Evolutionary conservation across 768 basidiomycete genomes (phyloP), one percentile per base, ranked within the genome.

Genomic region (Leccinum uliginosum): DNA sequence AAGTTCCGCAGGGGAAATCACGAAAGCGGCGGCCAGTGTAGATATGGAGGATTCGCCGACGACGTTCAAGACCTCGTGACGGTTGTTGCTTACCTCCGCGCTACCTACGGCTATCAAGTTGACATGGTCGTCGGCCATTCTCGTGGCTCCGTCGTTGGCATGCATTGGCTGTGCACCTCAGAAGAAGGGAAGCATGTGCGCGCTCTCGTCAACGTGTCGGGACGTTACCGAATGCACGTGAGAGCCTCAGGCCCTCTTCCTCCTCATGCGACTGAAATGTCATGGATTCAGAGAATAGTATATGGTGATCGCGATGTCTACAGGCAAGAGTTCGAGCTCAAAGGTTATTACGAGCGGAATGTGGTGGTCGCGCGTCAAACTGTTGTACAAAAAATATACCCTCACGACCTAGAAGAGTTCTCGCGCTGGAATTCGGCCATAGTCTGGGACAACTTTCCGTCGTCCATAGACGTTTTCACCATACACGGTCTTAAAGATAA

Each of bases 121-220:
- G 85, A 86, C 64, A 70, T 88, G 53, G 67, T 93, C 38, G 80
- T 93, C 6, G 89, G 85, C 2, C 91, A 93, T 70, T 93, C 90
- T 15, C 83, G 89, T 34, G 91, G 87, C 7, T 82, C 85, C 23
- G 68, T 91, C n/a, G 81, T 80, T 19, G 81, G 77, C 0, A 80
- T 87, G 65, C 74, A 78, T 56, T 93, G 90, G 89, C 63, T 90
- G 24, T 83, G 84, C 65, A 83, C 79, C 15, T 75, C 83, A 1
- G 76, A 80, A 47, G 83, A 83, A 60, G 87, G 84, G 24, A 75
- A 71, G 56, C 71, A 66, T 44, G 82, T 86, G 43, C 71, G 79
- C 9, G 82, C 80, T 6, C 86, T 85, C 54, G 84, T 92, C 43
- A 92, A 92, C 63, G 83, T 80, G 24, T 84, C 89, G 17, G 89